Evolutionary conservation across 768 basidiomycete genomes (phyloP), one percentile per base, ranked within the genome.

Genomic region (Hypholoma sublateritium): DNA sequence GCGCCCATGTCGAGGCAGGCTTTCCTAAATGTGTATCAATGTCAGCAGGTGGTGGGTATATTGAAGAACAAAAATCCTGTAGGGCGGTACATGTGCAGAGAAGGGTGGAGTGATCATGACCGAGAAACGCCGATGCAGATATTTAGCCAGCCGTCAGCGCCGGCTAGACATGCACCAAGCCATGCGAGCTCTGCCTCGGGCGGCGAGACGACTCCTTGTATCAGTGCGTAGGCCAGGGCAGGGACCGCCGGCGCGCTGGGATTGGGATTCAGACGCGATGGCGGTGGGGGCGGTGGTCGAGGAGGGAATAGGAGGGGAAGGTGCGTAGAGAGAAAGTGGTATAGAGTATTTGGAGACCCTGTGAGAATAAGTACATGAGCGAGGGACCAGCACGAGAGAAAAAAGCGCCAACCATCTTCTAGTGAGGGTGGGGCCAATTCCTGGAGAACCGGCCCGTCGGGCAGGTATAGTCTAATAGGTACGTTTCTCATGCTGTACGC

Each of bases 121-220:
- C 67, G 65, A 58, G 58, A 65, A 55, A 89, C 71, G 14, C 89
- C 91, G 25, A 97, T 76, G 67, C 93, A 95, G 52, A 98, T 79
- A 68, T 91, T 90, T 25, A 96, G 80, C 95, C 95, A 98, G 5
- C 97, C 97, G 66, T 98, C 97, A 12, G 94, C 93, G 7, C 94
- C 95, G 12, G 88, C 85, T 72, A 98, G 76, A 64, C 93, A 94
- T 17, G 91, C 88, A 9, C 93, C 90, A n/a, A 98, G 70, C 95
- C 96, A 97, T 4, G 89, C 93, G 72, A 98, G 79, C 67, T 98
- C 96, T 5, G 93, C 81, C 28, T 97, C 94, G 7, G 84, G 77
- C 1, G 96, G 97, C 1, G 88, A 73, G 2, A 81, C 71, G 17
- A 98, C 86, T 12, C 97, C 96, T 68, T 98, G 96, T 12, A 95